These are phyloP conservation scores for Serpula lacrymans DNA, from an alignment of 768 basidiomycete species.

Conservation along the genomic window DNA sequence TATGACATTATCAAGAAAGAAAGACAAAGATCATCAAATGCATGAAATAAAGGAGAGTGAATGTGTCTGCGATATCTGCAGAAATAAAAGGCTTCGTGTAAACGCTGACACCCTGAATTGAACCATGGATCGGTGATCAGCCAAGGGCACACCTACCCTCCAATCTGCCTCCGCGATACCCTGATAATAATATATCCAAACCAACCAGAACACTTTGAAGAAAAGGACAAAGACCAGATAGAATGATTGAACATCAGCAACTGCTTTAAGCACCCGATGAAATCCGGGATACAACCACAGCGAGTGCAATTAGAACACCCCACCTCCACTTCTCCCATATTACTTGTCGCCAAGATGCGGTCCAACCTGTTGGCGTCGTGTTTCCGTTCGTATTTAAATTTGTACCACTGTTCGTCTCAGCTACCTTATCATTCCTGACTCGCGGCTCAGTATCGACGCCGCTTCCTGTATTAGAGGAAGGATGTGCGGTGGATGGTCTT, in stretches of 20 bases:
- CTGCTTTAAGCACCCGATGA: slow-evolving; percentile 49
- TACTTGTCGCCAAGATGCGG: slow-evolving; percentile 59
- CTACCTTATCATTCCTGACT: slow-evolving; percentile 4
- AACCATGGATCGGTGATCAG: neutral
- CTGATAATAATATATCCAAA: neutral
- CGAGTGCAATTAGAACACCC: slow-evolving; percentile 74
- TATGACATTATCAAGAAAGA: no score
- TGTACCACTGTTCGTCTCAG: slow-evolving; percentile 15
- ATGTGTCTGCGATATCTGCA: no score
- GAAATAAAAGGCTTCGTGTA: no score
- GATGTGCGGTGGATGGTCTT: no score
- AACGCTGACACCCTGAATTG: no score
- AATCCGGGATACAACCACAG: slow-evolving; percentile 73
- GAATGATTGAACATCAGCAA: no score
- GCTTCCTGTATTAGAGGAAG: no score
- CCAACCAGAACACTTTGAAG: neutral
- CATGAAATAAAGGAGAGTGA: no score
- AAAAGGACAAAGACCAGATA: slow-evolving; percentile 1
- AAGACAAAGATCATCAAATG: no score
- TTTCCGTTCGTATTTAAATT: slow-evolving; percentile 25
- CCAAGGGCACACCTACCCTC: neutral
- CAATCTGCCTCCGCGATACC: neutral
- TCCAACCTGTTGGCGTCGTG: slow-evolving; percentile 46
- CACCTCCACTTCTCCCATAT: slow-evolving; percentile 85
- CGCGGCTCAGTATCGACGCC: no score